Evolutionary conservation across 768 basidiomycete species (phyloP), one percentile per base, ranked within the genome.

Genomic region (Amanita pallidorosea): DNA sequence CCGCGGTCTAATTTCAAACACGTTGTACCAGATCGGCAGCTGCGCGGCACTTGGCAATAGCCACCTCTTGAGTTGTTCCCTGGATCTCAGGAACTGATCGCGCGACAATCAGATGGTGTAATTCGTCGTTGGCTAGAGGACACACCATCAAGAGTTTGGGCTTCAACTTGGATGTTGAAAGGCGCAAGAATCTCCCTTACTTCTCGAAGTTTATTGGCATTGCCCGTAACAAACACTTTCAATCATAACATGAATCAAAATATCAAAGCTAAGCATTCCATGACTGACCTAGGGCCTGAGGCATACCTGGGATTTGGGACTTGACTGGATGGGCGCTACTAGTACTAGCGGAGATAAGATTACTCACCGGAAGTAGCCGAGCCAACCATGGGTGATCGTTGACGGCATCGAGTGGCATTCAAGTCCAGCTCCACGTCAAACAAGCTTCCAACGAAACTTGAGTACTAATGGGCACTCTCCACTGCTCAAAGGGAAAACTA

Each of bases 221-320:
- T 97, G 23, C 93, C 90, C 0, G 95, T 97, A 15, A 97, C 91
- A 64, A 97, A 96, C 22, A 86, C 93, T 95, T 31, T 31, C 11
- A 50, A 33, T 17, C 3, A 35, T 13, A 20, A 35, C 5, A 34
- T 35, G 6, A 35, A 8, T n/a, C 17, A 20, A 8, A 17, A 31
- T 35, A 23, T 44, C 1, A 13, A 25, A 27, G 7, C 5, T 15
- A 4, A 13, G 4, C 7, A n/a, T 31, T 43, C 3, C 15, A 15
- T 0, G 7, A 44, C 22, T 18, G 4, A 44, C 43, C 43, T 15
- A 44, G 43, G 9, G 11, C n/a, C 22, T 44, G 22, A 12, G 43
- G 43, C 43, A 44, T 44, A 31, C 12, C 43, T 44, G 13, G 29
- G 25, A 7, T 11, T 23, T 7, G 20, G 22, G 40, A 18, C 17